Conservation (phyloP, 768 basidiomycete species). For the Russula abietina region DNA sequence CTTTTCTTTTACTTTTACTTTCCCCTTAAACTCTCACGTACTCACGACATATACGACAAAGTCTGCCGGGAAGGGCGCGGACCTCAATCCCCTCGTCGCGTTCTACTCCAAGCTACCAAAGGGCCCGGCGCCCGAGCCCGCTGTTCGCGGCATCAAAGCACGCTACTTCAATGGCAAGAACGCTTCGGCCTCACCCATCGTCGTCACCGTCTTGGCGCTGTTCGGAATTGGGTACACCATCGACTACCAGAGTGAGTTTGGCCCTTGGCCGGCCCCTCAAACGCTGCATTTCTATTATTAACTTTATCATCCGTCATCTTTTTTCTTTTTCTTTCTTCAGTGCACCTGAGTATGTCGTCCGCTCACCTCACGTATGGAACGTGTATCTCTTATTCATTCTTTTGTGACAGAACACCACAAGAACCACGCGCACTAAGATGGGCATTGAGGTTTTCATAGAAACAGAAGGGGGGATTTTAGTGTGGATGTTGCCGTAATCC, state of each 20-base stretch:
- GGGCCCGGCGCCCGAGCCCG: slow-evolving; percentile 59
- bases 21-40: neutral
- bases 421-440: slow-evolving; percentile 71
- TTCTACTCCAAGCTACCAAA: slow-evolving; percentile 98
- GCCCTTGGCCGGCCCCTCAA: neutral
- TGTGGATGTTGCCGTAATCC: slow-evolving; percentile 3
- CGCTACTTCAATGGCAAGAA: slow-evolving; percentile 82
- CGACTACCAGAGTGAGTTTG: slow-evolving; percentile 79
- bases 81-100: slow-evolving; percentile 79
- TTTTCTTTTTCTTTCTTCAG: slow-evolving; percentile 35
- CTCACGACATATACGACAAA: slow-evolving; percentile 29
- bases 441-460: slow-evolving; percentile 8
- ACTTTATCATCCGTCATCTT: neutral
- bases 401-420: slow-evolving; percentile 65
- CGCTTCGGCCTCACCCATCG: slow-evolving; percentile 66
- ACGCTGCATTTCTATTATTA: neutral
- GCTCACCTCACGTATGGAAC: slow-evolving; percentile 25
- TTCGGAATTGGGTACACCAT: slow-evolving; percentile 80
- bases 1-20: neutral
- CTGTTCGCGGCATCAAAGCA: slow-evolving; percentile 64
- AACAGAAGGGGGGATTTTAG: neutral
- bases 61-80: slow-evolving; percentile 77
- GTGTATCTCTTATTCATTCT: slow-evolving; percentile 22
- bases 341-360: slow-evolving; percentile 71
- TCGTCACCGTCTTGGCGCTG: slow-evolving; percentile 55